Conservation (phyloP, 2,329 filamentous ascomycete species). For the Aspergillus candidus region DNA sequence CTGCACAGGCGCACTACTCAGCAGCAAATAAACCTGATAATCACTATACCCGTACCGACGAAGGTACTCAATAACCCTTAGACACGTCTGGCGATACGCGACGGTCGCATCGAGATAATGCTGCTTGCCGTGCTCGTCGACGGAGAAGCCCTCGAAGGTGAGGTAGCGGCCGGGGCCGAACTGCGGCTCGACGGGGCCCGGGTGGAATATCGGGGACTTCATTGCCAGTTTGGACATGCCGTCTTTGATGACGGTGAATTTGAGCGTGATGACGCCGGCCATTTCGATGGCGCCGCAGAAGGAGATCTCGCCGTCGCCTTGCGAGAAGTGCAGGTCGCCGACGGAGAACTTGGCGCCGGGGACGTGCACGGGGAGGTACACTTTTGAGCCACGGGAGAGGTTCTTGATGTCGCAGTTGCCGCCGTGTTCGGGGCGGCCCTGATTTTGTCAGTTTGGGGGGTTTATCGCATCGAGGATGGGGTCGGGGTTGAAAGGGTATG, state of each 20-base stretch:
- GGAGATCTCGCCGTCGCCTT: constrained; percentile 85
- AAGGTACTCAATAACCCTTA: constrained; percentile 74
- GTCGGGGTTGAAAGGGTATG: background rate
- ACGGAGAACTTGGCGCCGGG: constrained; percentile 83
- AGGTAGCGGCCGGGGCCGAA: constrained; percentile 77
- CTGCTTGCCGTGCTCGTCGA: constrained; percentile 83
- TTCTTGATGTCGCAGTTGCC: constrained; percentile 94
- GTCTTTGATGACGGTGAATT: constrained; percentile 79
- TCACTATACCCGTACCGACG: constrained; percentile 62
- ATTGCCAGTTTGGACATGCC: constrained; percentile 69
- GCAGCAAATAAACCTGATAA: constrained; percentile 78
- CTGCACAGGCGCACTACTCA: constrained; percentile 81
- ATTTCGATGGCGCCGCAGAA: constrained; percentile 92
- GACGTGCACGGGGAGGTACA: constrained; percentile 84
- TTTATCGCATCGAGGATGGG: background rate
- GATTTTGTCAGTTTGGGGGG: background rate
- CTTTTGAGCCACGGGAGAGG: constrained; percentile 68
- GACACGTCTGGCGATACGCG: constrained; percentile 74
- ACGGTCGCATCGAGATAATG: constrained; percentile 82
- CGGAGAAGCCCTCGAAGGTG: constrained; percentile 85
- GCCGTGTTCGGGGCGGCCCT: constrained; percentile 73
- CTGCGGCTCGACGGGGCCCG: constrained; percentile 80
- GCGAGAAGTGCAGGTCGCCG: constrained; percentile 79
- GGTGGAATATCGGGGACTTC: constrained; percentile 78
- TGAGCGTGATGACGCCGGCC: constrained; percentile 85